A percentile compares a stretch with the other conserved stretches of the same genome.
Conservation (phyloP, 306 rosid species). For the Prinsepia uniflora region DNA sequence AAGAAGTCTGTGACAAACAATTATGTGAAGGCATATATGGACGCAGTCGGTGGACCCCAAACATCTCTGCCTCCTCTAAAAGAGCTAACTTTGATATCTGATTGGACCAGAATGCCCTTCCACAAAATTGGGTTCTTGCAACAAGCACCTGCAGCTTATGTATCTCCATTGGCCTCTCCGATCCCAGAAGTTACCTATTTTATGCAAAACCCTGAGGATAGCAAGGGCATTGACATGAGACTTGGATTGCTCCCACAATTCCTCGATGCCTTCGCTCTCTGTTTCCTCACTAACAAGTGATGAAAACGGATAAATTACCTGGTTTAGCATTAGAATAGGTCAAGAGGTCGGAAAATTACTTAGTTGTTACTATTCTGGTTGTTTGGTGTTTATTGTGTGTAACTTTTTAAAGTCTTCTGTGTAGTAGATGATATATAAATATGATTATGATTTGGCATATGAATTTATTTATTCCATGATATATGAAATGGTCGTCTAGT, state of each 20-base stretch:
- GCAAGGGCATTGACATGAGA: conserved; percentile 44
- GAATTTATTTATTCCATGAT: background rate
- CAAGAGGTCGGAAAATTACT: background rate
- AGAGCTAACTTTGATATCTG: conserved; percentile 68
- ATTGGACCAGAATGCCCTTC: conserved; percentile 82
- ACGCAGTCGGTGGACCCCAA: conserved; percentile 36
- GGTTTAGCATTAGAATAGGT: background rate
- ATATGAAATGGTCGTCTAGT: conserved; percentile 17
- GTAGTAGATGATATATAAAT: conserved; percentile 9
- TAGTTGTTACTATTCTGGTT: background rate
- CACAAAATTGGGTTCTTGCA: conserved; percentile 49
- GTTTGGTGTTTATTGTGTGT: background rate
- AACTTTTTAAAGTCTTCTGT: background rate
- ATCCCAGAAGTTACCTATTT: conserved; percentile 54
- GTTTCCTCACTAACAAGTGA: conserved; percentile 28
- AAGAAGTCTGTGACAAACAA: conserved; percentile 45
- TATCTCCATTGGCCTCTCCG: conserved; percentile 56
- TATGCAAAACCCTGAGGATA: conserved; percentile 52
- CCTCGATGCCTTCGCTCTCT: conserved; percentile 34
- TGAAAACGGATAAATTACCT: background rate
- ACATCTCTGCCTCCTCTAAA: conserved; percentile 56
- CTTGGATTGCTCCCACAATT: conserved; percentile 41
- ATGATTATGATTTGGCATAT: conserved; percentile 8
- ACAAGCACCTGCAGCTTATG: conserved; percentile 42
- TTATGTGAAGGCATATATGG: conserved; percentile 51